Base-by-base conservation (phyloP, 306 rosid species). In the Dryas octopetala region DNA sequence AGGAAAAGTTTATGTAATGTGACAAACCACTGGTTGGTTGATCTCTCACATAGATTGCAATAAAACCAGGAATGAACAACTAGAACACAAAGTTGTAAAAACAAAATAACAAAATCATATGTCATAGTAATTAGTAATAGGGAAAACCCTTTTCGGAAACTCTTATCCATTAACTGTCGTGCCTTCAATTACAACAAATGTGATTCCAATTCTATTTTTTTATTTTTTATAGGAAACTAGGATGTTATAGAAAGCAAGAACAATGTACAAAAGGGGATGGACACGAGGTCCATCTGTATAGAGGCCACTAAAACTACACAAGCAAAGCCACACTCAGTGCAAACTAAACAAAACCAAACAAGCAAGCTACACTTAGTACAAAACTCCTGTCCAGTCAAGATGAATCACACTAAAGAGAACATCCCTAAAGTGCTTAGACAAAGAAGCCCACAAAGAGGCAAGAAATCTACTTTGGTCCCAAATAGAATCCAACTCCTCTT, bases 41-140 rank as follows among this genome's bases (percentile, higher is more conserved):
- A 51, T 15, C 52, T 58, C 72, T 73, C 52, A 11, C 13, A 53
- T 14, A 0, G 47, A 54, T 52, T 80, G 68, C 66, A 81, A 68
- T 9, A 66, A 61, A 54, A 28, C 77, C 52, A 72, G 17, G 67
- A 62, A 59, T 4, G 60, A 78, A 44, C 75, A 70, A 60, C 57
- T 76, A 84, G 68, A 78, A 40, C 47, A 76, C 48, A 60, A 40
- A 43, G 73, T 55, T 60, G 43, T 17, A 47, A 74, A 68, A 26
- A 66, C 69, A 43, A 57, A 44, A 71, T 26, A 32, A 32, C 2
- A 32, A 32, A 51, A 46, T 5, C 26, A 59, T 57, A 73, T 45
- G 47, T 46, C 63, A 32, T 66, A 74, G 41, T 23, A 26, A 8
- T 4, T 7, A 32, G 62, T 48, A 14, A 5, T 3, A 45, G 19